Base-by-base conservation (phyloP, 2,329 filamentous ascomycete species). In the Nemania abortiva region DNA sequence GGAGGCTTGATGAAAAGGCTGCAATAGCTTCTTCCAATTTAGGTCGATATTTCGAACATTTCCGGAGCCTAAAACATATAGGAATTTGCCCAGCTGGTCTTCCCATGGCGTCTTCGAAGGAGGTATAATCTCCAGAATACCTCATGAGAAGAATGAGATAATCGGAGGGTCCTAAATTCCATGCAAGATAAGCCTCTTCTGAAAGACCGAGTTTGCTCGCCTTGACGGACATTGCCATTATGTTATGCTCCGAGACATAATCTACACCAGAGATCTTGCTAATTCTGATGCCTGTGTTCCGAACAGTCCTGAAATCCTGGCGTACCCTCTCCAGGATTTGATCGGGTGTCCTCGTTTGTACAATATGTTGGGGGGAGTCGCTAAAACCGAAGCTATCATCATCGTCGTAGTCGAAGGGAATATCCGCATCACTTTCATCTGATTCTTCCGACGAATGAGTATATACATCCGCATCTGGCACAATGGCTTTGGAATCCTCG, bases 141-240 rank as follows among this genome's bases (percentile, higher is more conserved):
- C 87, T 86, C 52, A 96, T 86, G 24, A 97, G 82, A 4, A 97
- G 83, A 4, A 95, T 87, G 47, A 97, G 79, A 75, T 95, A 95
- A 39, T 94, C 90, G 0, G 84, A 80, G 0, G 84, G 80, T 15
- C 87, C 80, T 11, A 97, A 78, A 68, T 91, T 86, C 94, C 94
- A 97, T 1, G 94, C 92, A 75, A 91, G 86, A 79, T 93, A 87
- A 0, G 89, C 90, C 75, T 95, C 92, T 45, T 91, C 86, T 0
- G 92, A 91, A 13, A 97, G 87, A 0, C 87, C 89, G 1, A 97
- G 86, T 73, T 91, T 92, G 3, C 86, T 83, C 34, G 92, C 87
- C 3, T 89, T 89, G 34, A 92, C 87, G 0, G 94, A 93, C 1
- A 96, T 79, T 4, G 89, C 89, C 20, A 96, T 79, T 2, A 86